A percentile compares a stretch with the other conserved stretches of the same genome.
Evolutionary conservation across 345 rosid species (phyloP).

Genomic region (Lumnitzera littorea): DNA sequence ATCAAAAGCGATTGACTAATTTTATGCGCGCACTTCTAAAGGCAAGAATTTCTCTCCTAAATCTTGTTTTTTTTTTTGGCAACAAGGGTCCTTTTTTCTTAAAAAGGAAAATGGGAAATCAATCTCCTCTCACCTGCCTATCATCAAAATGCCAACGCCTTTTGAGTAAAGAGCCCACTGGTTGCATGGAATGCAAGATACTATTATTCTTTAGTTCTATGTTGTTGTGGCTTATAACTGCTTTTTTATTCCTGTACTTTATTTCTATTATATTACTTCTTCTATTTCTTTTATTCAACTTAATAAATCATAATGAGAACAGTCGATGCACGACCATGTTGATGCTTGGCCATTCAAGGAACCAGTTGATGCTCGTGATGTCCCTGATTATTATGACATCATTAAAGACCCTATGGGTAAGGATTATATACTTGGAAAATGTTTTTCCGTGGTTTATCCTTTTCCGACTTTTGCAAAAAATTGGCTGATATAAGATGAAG

Average conservation of each 20-base stretch:
- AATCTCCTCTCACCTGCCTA: too few species aligned
- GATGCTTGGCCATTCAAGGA: conserved; percentile 99
- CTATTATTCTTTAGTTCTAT: too few species aligned
- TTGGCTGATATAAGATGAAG: neutral
- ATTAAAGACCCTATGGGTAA: conserved; percentile 99
- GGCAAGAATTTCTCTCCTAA: conserved; percentile 31
- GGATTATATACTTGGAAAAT: neutral
- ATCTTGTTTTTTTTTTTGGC: conserved; percentile 7
- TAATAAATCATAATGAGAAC: conserved; percentile 14
- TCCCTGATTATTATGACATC: conserved; percentile 95
- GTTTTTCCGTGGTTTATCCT: neutral
- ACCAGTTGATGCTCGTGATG: conserved; percentile 91
- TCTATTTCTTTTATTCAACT: neutral
- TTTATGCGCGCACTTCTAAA: conserved; percentile 91
- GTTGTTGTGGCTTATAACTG: too few species aligned
- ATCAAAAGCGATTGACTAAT: conserved; percentile 64
- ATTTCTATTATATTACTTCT: neutral
- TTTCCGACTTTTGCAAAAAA: neutral
- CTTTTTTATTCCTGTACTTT: neutral
- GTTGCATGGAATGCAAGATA: too few species aligned
- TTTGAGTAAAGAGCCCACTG: too few species aligned
- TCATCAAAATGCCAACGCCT: too few species aligned
- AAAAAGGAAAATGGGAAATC: too few species aligned
- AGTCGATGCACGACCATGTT: conserved; percentile 89
- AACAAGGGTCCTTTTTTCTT: neutral